Conservation (phyloP, 2,329 filamentous ascomycete species). For the Microcyclospora pomicola region DNA sequence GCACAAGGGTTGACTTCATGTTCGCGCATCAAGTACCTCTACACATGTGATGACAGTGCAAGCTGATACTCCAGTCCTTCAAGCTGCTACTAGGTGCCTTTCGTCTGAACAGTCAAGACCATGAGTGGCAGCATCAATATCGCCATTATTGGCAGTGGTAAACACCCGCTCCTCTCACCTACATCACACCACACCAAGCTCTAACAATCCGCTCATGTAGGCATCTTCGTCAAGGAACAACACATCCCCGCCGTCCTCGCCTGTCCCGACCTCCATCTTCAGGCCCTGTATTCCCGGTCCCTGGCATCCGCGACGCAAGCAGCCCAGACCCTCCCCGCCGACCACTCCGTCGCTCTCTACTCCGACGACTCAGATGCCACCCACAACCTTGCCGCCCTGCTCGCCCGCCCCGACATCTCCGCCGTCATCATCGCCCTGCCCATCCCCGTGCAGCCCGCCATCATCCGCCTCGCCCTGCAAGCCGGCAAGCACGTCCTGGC, state of each 20-base stretch:
- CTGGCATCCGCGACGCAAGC: constrained; percentile 41
- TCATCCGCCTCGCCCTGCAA: constrained; percentile 34
- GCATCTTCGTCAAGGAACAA: constrained; percentile 47
- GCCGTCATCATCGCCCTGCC: constrained; percentile 40
- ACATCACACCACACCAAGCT: neutral
- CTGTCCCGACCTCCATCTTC: constrained; percentile 38
- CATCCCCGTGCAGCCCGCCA: constrained; percentile 29
- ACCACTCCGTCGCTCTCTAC: constrained; percentile 39
- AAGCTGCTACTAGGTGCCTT: too few relatives aligned
- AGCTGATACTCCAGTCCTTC: too few relatives aligned
- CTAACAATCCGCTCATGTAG: constrained; percentile 6
- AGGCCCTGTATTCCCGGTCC: constrained; percentile 53
- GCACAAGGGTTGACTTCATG: too few relatives aligned
- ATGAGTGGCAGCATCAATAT: constrained; percentile 33
- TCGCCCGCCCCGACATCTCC: constrained; percentile 32
- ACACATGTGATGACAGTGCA: too few relatives aligned
- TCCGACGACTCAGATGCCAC: constrained; percentile 39
- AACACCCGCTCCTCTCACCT: neutral
- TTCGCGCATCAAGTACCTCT: too few relatives aligned
- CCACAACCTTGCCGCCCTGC: constrained; percentile 28
- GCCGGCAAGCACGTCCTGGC: constrained; percentile 43
- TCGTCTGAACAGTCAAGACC: neutral
- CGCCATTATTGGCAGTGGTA: constrained; percentile 47
- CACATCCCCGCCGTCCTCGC: constrained; percentile 50
- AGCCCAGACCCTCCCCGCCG: constrained; percentile 11